Evolutionary conservation across 2,329 filamentous ascomycete genomes (phyloP).

Genomic region (Ceratocystis papillata): DNA sequence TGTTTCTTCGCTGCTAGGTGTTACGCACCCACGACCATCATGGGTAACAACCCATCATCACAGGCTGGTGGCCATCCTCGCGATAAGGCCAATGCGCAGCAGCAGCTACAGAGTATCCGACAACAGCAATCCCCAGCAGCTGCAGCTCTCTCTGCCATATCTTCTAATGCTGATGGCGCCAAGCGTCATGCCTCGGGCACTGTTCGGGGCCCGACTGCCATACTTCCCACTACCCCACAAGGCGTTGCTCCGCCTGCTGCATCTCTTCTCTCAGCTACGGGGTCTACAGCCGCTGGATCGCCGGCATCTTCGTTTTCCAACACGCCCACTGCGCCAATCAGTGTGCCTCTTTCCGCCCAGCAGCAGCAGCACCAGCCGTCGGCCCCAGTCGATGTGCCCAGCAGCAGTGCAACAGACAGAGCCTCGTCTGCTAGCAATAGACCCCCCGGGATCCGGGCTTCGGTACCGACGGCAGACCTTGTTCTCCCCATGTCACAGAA

Average conservation of each 20-base stretch:
- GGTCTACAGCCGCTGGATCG: slow-evolving; percentile 36
- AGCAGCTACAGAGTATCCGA: slow-evolving; percentile 6
- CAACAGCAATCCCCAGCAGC: slow-evolving; percentile 9
- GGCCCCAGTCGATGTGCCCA: slow-evolving; percentile 22
- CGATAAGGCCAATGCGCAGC: not conserved
- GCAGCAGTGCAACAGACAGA: slow-evolving; percentile 17
- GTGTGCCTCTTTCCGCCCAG: slow-evolving; percentile 24
- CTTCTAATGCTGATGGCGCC: not conserved
- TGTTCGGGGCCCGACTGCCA: not conserved
- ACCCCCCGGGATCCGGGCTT: slow-evolving; percentile 20
- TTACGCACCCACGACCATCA: not conserved
- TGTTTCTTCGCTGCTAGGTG: not conserved
- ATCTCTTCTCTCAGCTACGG: slow-evolving; percentile 50
- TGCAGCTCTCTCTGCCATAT: slow-evolving; percentile 1
- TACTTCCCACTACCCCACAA: slow-evolving; percentile 43
- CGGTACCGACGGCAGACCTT: slow-evolving; percentile 19
- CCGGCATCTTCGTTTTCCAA: slow-evolving; percentile 1
- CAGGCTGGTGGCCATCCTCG: slow-evolving; percentile 8
- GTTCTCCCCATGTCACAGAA: slow-evolving; percentile 39
- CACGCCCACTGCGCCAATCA: slow-evolving; percentile 30
- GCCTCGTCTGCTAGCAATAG: slow-evolving; percentile 1
- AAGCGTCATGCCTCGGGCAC: not conserved
- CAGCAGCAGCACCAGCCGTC: slow-evolving; percentile 12
- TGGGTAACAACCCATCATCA: slow-evolving; percentile 15
- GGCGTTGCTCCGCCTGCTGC: slow-evolving; percentile 51